phyloP scores from a whole-genome alignment of 176 grass and related monocot species.

The Oryza glumipatula region DNA sequence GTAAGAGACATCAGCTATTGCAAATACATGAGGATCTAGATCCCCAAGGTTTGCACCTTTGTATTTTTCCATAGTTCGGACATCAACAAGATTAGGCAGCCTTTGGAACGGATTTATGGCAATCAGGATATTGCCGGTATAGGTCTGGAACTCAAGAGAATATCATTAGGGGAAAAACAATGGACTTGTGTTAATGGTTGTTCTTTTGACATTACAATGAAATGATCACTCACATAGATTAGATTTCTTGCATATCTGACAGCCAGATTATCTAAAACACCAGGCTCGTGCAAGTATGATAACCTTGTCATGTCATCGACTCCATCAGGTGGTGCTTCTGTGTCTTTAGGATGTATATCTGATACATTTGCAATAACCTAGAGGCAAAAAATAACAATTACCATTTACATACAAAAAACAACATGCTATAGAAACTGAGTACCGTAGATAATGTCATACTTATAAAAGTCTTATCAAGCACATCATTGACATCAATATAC shows the following conservation, averaged over 20 bases:
- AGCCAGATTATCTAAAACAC: slow-evolving; percentile 86
- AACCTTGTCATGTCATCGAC: slow-evolving; percentile 98
- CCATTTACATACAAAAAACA: slow-evolving; percentile 31
- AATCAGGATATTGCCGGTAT: slow-evolving; percentile 93
- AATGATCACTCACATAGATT: slow-evolving; percentile 81
- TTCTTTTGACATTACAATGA: slow-evolving; percentile 32
- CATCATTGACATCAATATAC: slow-evolving; percentile 9
- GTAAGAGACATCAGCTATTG: slow-evolving; percentile 89
- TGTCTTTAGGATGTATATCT: slow-evolving; percentile 77
- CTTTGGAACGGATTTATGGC: slow-evolving; percentile 99
- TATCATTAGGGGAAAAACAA: slow-evolving; percentile 34
- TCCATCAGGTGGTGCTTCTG: slow-evolving; percentile 76
- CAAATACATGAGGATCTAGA: slow-evolving; percentile 90
- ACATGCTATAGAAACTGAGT: slow-evolving; percentile 15
- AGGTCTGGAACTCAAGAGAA: slow-evolving; percentile 71
- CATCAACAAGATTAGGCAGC: slow-evolving; percentile 77
- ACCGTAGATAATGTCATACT: slow-evolving; percentile 5
- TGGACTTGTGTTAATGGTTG: slow-evolving; percentile 1
- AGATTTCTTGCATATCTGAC: slow-evolving; percentile 84
- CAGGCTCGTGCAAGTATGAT: slow-evolving; percentile 96
- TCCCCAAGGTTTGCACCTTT: slow-evolving; percentile 86
- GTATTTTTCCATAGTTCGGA: slow-evolving; percentile 80
- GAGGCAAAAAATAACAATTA: slow-evolving; percentile 41
- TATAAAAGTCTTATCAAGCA: neutral
- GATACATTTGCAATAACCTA: slow-evolving; percentile 56